phyloP scores from a whole-genome alignment of 768 basidiomycete genomes.

The Pisolithus marmoratus region DNA sequence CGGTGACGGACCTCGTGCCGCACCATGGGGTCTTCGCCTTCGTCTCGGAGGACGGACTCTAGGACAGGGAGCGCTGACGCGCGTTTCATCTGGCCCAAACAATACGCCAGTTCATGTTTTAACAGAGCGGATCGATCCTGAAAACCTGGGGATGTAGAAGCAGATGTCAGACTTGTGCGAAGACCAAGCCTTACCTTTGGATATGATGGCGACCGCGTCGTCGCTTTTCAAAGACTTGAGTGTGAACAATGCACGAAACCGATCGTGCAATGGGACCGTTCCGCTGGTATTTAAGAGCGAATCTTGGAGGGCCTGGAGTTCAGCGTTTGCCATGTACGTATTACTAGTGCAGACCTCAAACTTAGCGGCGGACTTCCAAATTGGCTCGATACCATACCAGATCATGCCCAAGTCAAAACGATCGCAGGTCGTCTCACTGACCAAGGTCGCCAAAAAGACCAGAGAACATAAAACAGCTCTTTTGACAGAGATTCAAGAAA shows the following conservation, averaged over 20 bases:
- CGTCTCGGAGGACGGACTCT: conserved; percentile 66
- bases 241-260: conserved; percentile 90
- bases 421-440: conserved; percentile 85
- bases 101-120: conserved; percentile 97
- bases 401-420: conserved; percentile 88
- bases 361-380: conserved; percentile 52
- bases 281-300: conserved; percentile 74
- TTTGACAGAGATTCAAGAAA: conserved; percentile 80
- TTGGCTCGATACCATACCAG: conserved; percentile 10
- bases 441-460: conserved; percentile 92
- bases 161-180: not conserved
- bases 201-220: conserved; percentile 78
- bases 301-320: conserved; percentile 66
- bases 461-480: conserved; percentile 83
- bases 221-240: conserved; percentile 78
- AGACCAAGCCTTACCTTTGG: conserved; percentile 52
- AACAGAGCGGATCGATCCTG: conserved; percentile 81
- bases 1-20: conserved; percentile 77
- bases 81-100: conserved; percentile 86
- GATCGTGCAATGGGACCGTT: conserved; percentile 70
- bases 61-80: conserved; percentile 71
- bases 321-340: conserved; percentile 15
- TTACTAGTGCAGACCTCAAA: conserved; percentile 21
- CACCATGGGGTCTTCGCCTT: conserved; percentile 87
- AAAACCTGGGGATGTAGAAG: conserved; percentile 52